Evolutionary conservation across 1,139 yeast genomes (phyloP).

Genomic region (Wickerhamiella infanticola): DNA sequence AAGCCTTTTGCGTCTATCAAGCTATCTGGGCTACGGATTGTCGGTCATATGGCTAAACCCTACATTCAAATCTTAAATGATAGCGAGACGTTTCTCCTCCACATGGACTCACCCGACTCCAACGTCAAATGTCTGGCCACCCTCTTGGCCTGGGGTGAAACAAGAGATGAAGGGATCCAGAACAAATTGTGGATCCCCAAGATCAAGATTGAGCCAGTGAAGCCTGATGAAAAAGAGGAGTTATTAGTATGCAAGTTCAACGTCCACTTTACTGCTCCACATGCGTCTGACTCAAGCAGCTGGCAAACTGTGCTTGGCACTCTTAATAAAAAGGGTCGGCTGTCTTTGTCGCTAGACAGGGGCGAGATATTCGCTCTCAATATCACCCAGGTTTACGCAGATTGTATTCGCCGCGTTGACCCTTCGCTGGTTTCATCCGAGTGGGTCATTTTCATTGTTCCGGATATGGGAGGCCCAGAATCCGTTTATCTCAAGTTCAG

Average conservation of each 20-base stretch:
- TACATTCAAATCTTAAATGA: slow-evolving; percentile 8
- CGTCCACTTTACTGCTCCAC: slow-evolving; percentile 17
- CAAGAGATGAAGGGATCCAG: slow-evolving; percentile 12
- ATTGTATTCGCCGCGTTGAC: slow-evolving; percentile 56
- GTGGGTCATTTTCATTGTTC: slow-evolving; percentile 28
- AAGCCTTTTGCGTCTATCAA: slow-evolving; percentile 5
- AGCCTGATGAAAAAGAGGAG: slow-evolving; percentile 9
- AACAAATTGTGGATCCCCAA: slow-evolving; percentile 12
- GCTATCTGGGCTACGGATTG: slow-evolving; percentile 8
- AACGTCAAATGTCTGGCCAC: slow-evolving; percentile 6
- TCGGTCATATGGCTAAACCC: slow-evolving; percentile 12
- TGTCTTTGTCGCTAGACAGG: slow-evolving; percentile 46
- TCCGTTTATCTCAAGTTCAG: slow-evolving; percentile 39
- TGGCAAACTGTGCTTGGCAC: slow-evolving; percentile 75
- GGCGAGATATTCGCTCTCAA: slow-evolving; percentile 59
- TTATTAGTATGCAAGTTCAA: slow-evolving; percentile 20
- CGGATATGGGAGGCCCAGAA: slow-evolving; percentile 14
- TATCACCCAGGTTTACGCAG: slow-evolving; percentile 38
- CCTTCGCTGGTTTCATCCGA: slow-evolving; percentile 48
- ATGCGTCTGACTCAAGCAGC: slow-evolving; percentile 24
- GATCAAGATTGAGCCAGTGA: neutral
- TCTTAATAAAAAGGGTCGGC: slow-evolving; percentile 46
- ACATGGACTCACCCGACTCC: neutral
- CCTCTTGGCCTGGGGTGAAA: slow-evolving; percentile 12
- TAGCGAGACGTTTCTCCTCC: slow-evolving; percentile 5